Percentiles rank a stretch among this genome's conserved stretches.
Conservation (phyloP, 225 moss, liverwort and hornwort genomes). For the Asterella californica region DNA sequence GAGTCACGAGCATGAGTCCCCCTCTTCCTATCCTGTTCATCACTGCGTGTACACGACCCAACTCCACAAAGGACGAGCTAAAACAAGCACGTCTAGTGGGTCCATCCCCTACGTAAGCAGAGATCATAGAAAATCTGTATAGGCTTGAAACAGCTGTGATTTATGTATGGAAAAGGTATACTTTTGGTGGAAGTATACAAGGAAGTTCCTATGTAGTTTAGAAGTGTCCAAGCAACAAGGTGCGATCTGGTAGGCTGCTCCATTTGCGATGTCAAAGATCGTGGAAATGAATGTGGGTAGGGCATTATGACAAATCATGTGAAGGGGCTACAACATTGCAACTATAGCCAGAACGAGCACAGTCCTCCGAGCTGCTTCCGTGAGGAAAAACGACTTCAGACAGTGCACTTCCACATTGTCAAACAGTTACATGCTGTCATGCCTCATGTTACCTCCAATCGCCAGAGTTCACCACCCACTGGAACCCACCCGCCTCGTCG, state of each 20-base stretch:
- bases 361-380: not conserved
- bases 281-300: not conserved
- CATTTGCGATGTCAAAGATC: not conserved
- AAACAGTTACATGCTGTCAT: not conserved
- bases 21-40: not conserved
- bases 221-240: not conserved
- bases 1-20: not conserved
- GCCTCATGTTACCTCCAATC: not conserved
- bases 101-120: not conserved
- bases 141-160: constrained; percentile 1
- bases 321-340: not conserved
- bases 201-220: not conserved
- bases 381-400: not conserved
- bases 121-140: not conserved
- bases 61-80: not conserved
- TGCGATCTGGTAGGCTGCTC: not conserved
- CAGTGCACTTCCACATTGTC: no score
- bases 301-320: not conserved
- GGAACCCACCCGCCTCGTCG: not conserved
- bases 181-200: not conserved
- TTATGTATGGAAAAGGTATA: not conserved
- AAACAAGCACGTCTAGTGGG: not conserved
- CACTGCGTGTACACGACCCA: not conserved
- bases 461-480: not conserved
- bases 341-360: not conserved